A percentile compares a stretch with the other conserved stretches of the same genome.
These are phyloP conservation scores for Kalanchoe fedtschenkoi DNA, from an alignment of 164 flowering plant species.

Conservation along the genomic window DNA sequence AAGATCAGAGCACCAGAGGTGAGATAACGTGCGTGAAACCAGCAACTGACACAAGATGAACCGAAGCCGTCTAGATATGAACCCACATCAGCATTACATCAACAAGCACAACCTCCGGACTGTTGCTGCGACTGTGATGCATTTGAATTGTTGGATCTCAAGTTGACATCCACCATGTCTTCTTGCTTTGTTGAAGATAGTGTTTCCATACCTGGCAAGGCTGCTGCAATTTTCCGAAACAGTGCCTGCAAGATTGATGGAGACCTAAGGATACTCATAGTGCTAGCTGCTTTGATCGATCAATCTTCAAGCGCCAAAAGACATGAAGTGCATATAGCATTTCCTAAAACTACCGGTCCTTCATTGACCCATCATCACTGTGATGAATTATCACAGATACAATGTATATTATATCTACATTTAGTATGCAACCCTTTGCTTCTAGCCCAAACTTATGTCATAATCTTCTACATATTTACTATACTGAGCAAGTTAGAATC, in stretches of 20 bases:
- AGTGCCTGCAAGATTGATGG: conserved; percentile 37
- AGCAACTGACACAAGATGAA: background rate
- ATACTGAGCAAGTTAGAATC: too few relatives aligned
- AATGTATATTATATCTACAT: too few relatives aligned
- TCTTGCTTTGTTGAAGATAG: conserved; percentile 2
- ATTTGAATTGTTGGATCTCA: background rate
- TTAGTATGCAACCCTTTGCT: too few relatives aligned
- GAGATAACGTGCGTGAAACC: background rate
- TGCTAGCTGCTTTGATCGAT: background rate
- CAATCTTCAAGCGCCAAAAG: background rate
- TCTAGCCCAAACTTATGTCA: too few relatives aligned
- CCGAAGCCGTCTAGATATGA: background rate
- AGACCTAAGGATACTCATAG: background rate
- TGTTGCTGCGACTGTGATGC: conserved; percentile 12
- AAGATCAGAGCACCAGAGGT: too few relatives aligned
- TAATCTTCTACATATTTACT: too few relatives aligned
- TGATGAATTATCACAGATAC: too few relatives aligned
- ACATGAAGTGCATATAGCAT: background rate
- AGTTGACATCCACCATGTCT: conserved; percentile 3
- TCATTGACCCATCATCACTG: too few relatives aligned
- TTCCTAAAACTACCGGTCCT: background rate
- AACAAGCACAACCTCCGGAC: conserved; percentile 1
- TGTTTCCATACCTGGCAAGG: conserved; percentile 79
- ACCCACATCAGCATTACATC: background rate
- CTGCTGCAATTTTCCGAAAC: conserved; percentile 73